phyloP scores from a whole-genome alignment of 352 stramenopile species.

The Blastocystis sp. region DNA sequence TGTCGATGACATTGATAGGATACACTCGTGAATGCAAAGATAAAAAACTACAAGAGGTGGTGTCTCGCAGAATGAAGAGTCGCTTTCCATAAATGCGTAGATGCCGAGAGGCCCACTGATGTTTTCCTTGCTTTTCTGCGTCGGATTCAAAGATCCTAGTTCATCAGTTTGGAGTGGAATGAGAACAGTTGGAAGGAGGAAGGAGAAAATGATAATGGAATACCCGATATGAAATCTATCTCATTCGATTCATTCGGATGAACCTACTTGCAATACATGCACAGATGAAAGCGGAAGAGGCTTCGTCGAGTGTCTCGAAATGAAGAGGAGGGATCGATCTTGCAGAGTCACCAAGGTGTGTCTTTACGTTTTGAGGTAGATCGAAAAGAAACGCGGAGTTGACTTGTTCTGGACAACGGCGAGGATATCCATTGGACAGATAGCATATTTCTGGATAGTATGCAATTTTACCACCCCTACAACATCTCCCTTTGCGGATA shows the following conservation, averaged over 20 bases:
- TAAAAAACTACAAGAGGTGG: neutral
- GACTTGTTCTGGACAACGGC: neutral
- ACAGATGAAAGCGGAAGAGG: no score
- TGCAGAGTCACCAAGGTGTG: no score
- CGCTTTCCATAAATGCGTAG: conserved; percentile 33
- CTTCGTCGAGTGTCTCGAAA: neutral
- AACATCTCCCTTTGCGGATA: neutral
- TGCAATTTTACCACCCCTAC: neutral
- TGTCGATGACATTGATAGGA: conserved; percentile 21
- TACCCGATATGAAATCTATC: no score
- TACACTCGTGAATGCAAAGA: neutral
- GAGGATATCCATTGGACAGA: neutral
- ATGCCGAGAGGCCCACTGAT: neutral
- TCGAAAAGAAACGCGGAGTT: neutral
- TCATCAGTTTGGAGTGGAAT: no score
- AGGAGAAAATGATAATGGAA: no score
- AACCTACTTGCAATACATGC: no score
- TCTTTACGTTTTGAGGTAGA: conserved; percentile 10
- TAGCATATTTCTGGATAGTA: neutral
- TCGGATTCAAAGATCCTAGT: neutral
- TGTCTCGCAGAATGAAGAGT: neutral
- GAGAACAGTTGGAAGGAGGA: neutral
- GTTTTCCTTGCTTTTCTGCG: conserved; percentile 25
- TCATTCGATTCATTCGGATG: no score
- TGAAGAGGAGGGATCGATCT: neutral